phyloP scores from a whole-genome alignment of 805 yeast species.

The Metschnikowia sp. region DNA sequence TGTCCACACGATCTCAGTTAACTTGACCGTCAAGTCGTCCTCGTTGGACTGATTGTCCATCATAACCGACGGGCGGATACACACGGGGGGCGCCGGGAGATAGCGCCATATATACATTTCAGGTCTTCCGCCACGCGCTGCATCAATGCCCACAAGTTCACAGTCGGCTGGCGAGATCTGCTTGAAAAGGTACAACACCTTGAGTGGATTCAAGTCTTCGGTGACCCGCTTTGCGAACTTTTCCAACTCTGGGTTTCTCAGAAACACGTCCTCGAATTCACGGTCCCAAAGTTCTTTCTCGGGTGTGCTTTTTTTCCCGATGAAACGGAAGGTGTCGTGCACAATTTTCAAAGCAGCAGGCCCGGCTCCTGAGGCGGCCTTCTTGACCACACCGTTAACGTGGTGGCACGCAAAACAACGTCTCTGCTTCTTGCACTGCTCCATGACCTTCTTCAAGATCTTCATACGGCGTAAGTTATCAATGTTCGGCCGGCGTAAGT shows the following conservation, averaged over 20 bases:
- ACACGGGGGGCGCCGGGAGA: conserved; percentile 97
- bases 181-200: conserved; percentile 82
- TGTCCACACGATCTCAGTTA: conserved; percentile 96
- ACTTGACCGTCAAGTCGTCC: conserved; percentile 93
- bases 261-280: conserved; percentile 73
- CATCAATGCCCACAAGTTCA: conserved; percentile 86
- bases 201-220: conserved; percentile 92
- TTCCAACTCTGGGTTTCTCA: conserved; percentile 82
- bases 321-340: conserved; percentile 94
- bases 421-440: conserved; percentile 94
- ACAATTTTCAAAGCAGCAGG: conserved; percentile 93
- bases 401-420: conserved; percentile 85
- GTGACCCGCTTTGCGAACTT: conserved; percentile 79
- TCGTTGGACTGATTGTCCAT: conserved; percentile 93
- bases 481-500: conserved; percentile 79
- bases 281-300: conserved; percentile 87
- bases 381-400: conserved; percentile 94
- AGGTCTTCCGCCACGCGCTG: conserved; percentile 86
- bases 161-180: conserved; percentile 85
- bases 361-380: conserved; percentile 88
- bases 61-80: conserved; percentile 94
- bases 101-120: conserved; percentile 97
- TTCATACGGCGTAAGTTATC: conserved; percentile 93
- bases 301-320: conserved; percentile 82
- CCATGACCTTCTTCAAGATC: conserved; percentile 73